phyloP scores from a whole-genome alignment of 73 alveolate species.

The Stentor coeruleus region DNA sequence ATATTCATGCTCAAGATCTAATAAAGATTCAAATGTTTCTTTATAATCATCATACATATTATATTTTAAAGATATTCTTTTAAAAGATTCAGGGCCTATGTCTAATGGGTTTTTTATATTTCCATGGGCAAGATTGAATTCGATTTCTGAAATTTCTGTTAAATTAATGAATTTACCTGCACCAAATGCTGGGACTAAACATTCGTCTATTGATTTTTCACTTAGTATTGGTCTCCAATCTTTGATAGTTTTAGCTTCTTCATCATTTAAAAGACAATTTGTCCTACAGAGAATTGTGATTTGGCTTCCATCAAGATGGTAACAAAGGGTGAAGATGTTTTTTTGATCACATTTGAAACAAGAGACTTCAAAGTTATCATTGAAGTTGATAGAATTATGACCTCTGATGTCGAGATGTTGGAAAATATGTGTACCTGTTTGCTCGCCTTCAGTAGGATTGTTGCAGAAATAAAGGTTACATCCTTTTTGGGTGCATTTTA shows the following conservation, averaged over 20 bases:
- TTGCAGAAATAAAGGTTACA: neutral
- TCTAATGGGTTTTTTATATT: neutral
- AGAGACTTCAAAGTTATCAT: neutral
- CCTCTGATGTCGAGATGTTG: neutral
- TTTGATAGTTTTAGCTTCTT: neutral
- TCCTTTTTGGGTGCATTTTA: neutral
- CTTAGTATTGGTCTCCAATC: neutral
- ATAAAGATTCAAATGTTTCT: neutral
- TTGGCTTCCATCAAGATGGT: neutral
- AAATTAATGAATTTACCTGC: neutral
- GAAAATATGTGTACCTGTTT: neutral
- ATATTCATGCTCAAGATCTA: neutral
- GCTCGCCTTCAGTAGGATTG: neutral
- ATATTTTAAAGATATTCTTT: no score
- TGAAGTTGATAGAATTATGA: neutral
- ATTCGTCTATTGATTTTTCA: neutral
- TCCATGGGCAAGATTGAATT: neutral
- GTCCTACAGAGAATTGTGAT: neutral
- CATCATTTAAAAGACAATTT: neutral
- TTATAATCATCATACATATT: neutral
- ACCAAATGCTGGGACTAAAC: neutral
- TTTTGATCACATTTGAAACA: neutral
- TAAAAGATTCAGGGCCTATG: neutral
- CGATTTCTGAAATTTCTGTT: neutral
- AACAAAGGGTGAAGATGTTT: neutral